Conservation (phyloP, 768 basidiomycete species). For the Royoungia palumana region DNA sequence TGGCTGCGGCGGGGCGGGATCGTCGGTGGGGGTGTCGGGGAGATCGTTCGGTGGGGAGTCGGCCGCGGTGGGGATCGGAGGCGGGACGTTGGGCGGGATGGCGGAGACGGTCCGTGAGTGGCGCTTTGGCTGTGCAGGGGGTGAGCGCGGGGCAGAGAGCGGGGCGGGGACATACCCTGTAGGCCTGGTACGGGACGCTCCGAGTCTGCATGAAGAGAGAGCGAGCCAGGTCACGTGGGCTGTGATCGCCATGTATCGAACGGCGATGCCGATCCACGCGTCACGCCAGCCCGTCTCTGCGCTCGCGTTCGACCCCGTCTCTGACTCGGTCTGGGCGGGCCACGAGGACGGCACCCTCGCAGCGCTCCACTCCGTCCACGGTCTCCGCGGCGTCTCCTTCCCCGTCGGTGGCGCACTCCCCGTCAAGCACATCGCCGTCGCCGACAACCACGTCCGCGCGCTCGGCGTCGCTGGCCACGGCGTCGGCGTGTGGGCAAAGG, state of each 20-base stretch:
- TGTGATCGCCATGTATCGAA: constrained; percentile 20
- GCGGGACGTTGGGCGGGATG: constrained; percentile 22
- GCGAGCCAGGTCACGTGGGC: constrained; percentile 15
- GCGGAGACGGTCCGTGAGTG: constrained; percentile 41
- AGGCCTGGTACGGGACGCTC: constrained; percentile 52
- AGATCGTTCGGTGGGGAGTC: neutral
- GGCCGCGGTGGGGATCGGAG: constrained; percentile 9
- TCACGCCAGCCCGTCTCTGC: constrained; percentile 57
- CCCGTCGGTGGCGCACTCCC: constrained; percentile 64
- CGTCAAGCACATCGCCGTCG: constrained; percentile 72
- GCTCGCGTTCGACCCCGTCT: constrained; percentile 85
- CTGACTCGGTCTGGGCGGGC: constrained; percentile 88
- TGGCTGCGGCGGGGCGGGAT: neutral
- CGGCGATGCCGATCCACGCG: constrained; percentile 9
- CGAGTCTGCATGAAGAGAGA: constrained; percentile 12
- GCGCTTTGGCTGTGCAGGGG: constrained; percentile 40
- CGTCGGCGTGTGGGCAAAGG: constrained; percentile 78
- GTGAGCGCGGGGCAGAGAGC: neutral
- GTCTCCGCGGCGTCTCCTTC: constrained; percentile 68
- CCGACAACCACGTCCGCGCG: constrained; percentile 76
- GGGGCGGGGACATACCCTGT: constrained; percentile 32
- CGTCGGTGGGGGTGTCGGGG: constrained; percentile 1
- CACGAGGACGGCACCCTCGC: constrained; percentile 64
- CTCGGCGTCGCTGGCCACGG: constrained; percentile 57
- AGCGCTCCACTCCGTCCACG: constrained; percentile 63